Base-by-base conservation (phyloP, 192 early-diverging fungal species). In the Podila epigama region DNA sequence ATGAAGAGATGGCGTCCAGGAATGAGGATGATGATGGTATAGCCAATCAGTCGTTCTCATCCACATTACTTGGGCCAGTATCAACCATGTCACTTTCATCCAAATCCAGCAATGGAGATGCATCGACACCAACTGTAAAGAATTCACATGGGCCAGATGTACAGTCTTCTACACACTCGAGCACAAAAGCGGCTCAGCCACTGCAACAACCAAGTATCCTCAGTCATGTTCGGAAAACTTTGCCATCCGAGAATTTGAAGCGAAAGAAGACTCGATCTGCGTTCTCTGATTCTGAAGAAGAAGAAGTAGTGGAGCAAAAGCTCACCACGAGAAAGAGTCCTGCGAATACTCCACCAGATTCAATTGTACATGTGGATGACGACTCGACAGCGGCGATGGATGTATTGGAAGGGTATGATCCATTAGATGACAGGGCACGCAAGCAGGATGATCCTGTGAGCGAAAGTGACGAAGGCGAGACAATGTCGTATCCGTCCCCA, bases 341-440 rank as follows among this genome's bases (percentile, higher is more conserved):
- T 25, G 5, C n/a, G 15, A 20, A 22, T 48, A 48, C n/a, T 22
- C 44, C 20, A 22, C 20, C 44, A 22, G 44, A 48, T 7, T n/a
- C 41, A 0, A 1, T n/a, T 48, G 25, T 22, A 5, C 20, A 5
- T 10, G 44, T 8, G 44, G 20, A 48, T 10, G 44, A 25, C 20
- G 44, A 48, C 44, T 48, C 44, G 20, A 48, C 44, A 20, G 5
- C 15, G 9, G n/a, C 44, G 11, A 31, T 63, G 22, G 54, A 77
- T 35, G 55, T 77, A 4, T 20, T 77, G 55, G 73, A 77, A 33
- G 66, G 61, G 2, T 77, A 77, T 31, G 73, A 77, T 18, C 73
- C 73, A 13, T 29, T 77, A n/a, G 66, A 77, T 35, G 73, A 77
- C 51, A 57, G 50, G 54, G 36, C 41, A 4, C 73, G 36, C 2